Conservation (phyloP, 352 stramenopile species). For the Globisporangium nodosum region DNA sequence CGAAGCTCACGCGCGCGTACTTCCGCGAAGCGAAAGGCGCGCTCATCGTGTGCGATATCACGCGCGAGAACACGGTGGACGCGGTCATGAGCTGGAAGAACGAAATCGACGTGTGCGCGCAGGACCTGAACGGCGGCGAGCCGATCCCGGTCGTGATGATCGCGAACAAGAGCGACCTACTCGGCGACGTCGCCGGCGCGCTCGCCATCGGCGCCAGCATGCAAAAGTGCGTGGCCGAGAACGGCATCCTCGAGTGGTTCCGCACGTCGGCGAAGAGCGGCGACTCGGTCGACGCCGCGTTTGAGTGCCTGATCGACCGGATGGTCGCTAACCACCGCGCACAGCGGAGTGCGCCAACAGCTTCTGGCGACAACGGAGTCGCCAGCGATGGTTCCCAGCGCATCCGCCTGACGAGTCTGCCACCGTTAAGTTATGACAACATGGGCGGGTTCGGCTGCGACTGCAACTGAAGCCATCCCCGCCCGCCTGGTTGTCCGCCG, state of each 20-base stretch:
- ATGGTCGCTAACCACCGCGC: constrained; percentile 51
- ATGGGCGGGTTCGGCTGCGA: constrained; percentile 31
- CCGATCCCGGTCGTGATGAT: constrained; percentile 75
- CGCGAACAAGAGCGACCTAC: constrained; percentile 84
- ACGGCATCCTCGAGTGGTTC: constrained; percentile 77
- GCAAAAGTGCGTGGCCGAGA: constrained; percentile 75
- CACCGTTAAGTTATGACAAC: constrained; percentile 12
- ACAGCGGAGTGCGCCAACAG: not conserved
- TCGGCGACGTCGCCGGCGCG: constrained; percentile 58
- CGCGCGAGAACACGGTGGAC: constrained; percentile 79
- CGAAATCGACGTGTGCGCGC: constrained; percentile 66
- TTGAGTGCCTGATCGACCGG: constrained; percentile 48
- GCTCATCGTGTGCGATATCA: constrained; percentile 87
- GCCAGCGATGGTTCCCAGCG: not conserved
- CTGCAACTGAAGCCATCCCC: constrained; percentile 23
- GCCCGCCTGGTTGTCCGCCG: no score
- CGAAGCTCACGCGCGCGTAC: constrained; percentile 84
- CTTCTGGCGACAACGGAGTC: not conserved
- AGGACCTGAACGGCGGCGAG: constrained; percentile 30
- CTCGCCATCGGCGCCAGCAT: constrained; percentile 76
- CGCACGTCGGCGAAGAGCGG: constrained; percentile 68
- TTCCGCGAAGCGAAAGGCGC: constrained; percentile 78
- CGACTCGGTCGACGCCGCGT: constrained; percentile 53
- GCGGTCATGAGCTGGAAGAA: constrained; percentile 79
- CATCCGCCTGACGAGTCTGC: constrained; percentile 38